Evolutionary conservation across 78 protist genomes (phyloP), one percentile per base, ranked within the genome.

Genomic region (Monocercomonoides exilis): DNA sequence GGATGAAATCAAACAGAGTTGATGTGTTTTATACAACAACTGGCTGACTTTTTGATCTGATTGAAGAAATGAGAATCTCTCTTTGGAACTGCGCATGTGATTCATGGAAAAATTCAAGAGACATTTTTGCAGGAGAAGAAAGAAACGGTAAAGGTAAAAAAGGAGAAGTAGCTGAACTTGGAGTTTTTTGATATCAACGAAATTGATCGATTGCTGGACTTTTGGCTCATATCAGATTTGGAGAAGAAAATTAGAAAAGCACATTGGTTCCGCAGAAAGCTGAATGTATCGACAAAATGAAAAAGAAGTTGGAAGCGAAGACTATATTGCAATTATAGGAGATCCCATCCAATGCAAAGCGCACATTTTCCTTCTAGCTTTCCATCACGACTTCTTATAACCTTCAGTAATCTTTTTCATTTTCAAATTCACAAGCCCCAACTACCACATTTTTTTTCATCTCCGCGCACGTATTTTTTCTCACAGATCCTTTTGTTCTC

Each of bases 401-500:
- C 70, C 38, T 32, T 21, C 38, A 54, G 70, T 11, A 11, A 11
- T 21, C 70, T 21, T 11, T 11, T 21, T 32, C 38, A 11, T 21
- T 11, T 21, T 11, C 70, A 11, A 11, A 11, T 11, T 21, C 70
- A 11, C 70, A 21, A 11, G 70, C 70, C 70, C 38, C 38, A 11
- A 11, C n/a, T n/a, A n/a, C n/a, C n/a, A n/a, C n/a, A n/a, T n/a
- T n/a, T 21, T 11, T 11, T 21, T 21, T 11, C 70, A 11, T 54
- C 21, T 21, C 38, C 70, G 38, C 70, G 38, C 70, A 11, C 38
- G 70, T 21, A 11, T 11, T 21, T 21, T n/a, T n/a, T n/a, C 38
- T 90, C 86, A 3, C 95, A 91, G 84, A 90, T 88, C 2, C 45
- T 91, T 34, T 85, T 91, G 46, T 93, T 93, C 88, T 63, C 91